These are phyloP conservation scores for Heracleum sosnowskyi DNA, from an alignment of 129 eudicot species.

Conservation along the genomic window DNA sequence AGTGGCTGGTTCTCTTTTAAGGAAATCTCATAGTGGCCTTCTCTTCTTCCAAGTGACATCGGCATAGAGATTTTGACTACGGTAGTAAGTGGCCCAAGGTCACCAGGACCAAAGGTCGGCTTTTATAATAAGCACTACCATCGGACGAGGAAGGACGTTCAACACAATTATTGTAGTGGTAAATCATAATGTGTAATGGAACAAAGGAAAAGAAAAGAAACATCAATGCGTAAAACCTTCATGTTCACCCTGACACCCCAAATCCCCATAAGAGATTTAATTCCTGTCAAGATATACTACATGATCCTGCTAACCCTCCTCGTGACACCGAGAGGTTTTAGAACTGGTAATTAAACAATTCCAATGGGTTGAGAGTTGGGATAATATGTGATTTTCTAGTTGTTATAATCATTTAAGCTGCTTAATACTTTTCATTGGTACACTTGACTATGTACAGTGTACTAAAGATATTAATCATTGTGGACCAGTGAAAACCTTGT, in stretches of 20 bases:
- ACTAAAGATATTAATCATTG: not conserved
- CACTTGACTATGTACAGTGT: not conserved
- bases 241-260: not conserved
- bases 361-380: not conserved
- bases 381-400: not conserved
- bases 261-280: not conserved
- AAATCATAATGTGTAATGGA: not conserved
- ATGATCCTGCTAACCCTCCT: too few species aligned
- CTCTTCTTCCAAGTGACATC: too few species aligned
- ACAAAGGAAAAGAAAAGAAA: not conserved
- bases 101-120: not conserved
- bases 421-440: not conserved
- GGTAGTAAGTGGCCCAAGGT: not conserved
- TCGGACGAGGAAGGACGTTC: not conserved
- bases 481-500: not conserved
- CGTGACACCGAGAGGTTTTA: too few species aligned
- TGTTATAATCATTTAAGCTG: not conserved
- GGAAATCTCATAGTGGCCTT: not conserved
- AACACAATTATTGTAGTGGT: not conserved
- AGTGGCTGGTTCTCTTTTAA: too few species aligned
- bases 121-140: not conserved
- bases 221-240: not conserved
- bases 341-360: too few species aligned
- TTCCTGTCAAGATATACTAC: too few species aligned
- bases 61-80: not conserved